These are phyloP conservation scores for Juncus effusus DNA, from an alignment of 176 grass and related monocot genomes.

Conservation along the genomic window DNA sequence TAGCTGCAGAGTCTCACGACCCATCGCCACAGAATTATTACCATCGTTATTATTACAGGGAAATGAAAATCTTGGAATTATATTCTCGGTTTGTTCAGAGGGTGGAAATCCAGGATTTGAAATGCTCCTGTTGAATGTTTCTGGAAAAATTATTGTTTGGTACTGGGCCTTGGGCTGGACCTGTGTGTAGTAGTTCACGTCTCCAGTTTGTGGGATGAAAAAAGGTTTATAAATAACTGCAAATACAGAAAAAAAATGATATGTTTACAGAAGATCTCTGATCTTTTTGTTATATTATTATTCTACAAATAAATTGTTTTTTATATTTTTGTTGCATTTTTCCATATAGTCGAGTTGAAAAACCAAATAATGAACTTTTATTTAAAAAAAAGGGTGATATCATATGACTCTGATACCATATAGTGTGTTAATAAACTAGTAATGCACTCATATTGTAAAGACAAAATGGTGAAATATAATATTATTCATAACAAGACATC, in stretches of 20 bases:
- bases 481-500: too few relatives aligned
- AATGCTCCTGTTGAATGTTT: background rate
- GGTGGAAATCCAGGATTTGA: background rate
- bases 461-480: too few relatives aligned
- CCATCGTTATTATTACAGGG: background rate
- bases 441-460: too few relatives aligned
- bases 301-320: too few relatives aligned
- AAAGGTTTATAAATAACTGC: slow-evolving; percentile 21
- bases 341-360: too few relatives aligned
- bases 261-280: background rate
- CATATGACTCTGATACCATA: too few relatives aligned
- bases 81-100: background rate
- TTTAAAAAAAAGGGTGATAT: too few relatives aligned
- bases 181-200: slow-evolving; percentile 11
- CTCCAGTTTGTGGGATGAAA: slow-evolving; percentile 2
- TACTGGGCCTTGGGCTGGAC: slow-evolving; percentile 8
- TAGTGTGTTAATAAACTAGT: too few relatives aligned
- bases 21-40: background rate
- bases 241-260: background rate
- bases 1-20: slow-evolving; percentile 16
- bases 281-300: too few relatives aligned
- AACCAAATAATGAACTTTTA: too few relatives aligned
- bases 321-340: too few relatives aligned
- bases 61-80: background rate
- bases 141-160: background rate